Evolutionary conservation across 306 rosid genomes (phyloP).

Genomic region (Phaseolus lunatus): DNA sequence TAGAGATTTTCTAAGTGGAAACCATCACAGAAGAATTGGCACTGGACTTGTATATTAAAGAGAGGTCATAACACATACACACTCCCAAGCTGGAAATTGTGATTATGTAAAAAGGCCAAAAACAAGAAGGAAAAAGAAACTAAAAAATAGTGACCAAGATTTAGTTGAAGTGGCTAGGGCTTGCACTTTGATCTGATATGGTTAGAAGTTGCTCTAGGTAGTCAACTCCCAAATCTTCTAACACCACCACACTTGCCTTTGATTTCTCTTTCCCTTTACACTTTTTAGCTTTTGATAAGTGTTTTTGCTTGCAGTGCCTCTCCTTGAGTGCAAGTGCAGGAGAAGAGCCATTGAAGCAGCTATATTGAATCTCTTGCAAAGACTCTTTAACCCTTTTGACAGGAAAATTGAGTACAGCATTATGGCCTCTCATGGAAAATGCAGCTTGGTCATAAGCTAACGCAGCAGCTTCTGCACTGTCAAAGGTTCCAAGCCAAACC

Average conservation of each 20-base stretch:
- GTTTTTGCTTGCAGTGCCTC: constrained; percentile 24
- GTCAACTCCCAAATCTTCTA: constrained; percentile 70
- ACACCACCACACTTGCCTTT: constrained; percentile 40
- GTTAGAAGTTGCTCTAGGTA: constrained; percentile 68
- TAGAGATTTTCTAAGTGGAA: neutral
- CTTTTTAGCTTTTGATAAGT: constrained; percentile 17
- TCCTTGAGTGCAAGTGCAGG: constrained; percentile 69
- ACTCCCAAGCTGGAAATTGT: neutral
- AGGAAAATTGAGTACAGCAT: constrained; percentile 70
- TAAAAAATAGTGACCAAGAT: neutral
- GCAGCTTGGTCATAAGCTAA: constrained; percentile 93
- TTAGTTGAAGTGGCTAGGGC: constrained; percentile 26
- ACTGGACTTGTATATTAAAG: neutral
- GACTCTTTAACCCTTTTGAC: constrained; percentile 44
- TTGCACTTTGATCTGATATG: constrained; percentile 31
- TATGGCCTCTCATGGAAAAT: constrained; percentile 64
- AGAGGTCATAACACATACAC: neutral
- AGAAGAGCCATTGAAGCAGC: constrained; percentile 44
- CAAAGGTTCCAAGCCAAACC: constrained; percentile 94
- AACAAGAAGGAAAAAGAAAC: neutral
- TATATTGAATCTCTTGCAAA: constrained; percentile 39
- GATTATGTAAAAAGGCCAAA: neutral
- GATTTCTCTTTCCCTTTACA: constrained; percentile 33
- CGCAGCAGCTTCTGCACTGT: constrained; percentile 76
- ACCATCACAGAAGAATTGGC: too few species aligned